A percentile compares a stretch with the other conserved stretches of the same genome.
phyloP scores from a whole-genome alignment of 2,329 filamentous ascomycete species.

The Gaeumannomyces sp. region DNA sequence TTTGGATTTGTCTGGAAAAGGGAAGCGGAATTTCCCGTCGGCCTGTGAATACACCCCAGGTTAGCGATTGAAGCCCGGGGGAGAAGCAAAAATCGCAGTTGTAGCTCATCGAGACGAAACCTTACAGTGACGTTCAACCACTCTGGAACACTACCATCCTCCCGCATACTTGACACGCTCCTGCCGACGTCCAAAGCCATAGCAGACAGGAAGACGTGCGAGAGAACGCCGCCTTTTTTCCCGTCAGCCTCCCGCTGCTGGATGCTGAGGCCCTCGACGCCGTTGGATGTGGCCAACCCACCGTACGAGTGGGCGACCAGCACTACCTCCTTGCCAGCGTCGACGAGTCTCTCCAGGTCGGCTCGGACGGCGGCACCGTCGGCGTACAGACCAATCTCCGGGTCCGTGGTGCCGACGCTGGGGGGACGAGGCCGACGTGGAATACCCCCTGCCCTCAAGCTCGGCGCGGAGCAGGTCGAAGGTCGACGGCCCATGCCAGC shows the following conservation, averaged over 20 bases:
- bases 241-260: neutral
- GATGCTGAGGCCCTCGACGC: neutral
- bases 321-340: constrained; percentile 12
- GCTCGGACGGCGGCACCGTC: constrained; percentile 10
- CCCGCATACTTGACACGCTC: neutral
- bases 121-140: too few relatives aligned
- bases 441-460: constrained; percentile 27
- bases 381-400: constrained; percentile 16
- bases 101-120: too few relatives aligned
- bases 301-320: constrained; percentile 14
- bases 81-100: too few relatives aligned
- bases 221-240: neutral
- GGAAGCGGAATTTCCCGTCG: too few relatives aligned
- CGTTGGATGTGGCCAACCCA: neutral
- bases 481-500: constrained; percentile 28
- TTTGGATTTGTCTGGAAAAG: too few relatives aligned
- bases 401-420: constrained; percentile 25
- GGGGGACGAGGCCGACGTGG: constrained; percentile 24
- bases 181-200: neutral
- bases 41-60: too few relatives aligned
- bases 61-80: too few relatives aligned
- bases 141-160: neutral
- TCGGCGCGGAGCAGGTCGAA: constrained; percentile 24
- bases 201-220: neutral
- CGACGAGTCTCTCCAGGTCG: constrained; percentile 4